Base-by-base conservation (phyloP, 768 basidiomycete genomes). In the Crucibulum laeve region DNA sequence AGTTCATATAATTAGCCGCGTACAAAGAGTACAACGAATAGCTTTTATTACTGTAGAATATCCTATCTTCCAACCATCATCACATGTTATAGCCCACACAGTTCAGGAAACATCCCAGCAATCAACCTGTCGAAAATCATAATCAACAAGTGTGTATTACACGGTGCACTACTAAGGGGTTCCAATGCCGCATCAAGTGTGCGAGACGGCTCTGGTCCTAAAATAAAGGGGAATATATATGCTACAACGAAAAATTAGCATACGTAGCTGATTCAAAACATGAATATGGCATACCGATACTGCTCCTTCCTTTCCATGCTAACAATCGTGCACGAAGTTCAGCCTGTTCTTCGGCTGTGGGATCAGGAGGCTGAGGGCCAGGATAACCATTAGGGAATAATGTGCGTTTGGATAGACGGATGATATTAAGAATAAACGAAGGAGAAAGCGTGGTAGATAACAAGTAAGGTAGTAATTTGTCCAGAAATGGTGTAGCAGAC, bases 371-470 rank as follows among this genome's bases (percentile, higher is more conserved):
- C 1, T 81, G 62, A 0, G 82, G 79, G 0, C 77, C 87, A 1
- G 91, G 92, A 63, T 90, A 91, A 11, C 95, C 94, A 48, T 82
- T 82, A 3, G 95, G 94, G 58, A 95, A 98, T 21, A 98, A 70
- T 5, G 84, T 75, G 6, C 73, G 73, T 53, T 88, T 90, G 11
- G 80, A 64, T 4, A 73, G 56, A 26, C 78, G 74, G 26, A 82
- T 67, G 21, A 76, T 59, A 24, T 67, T 68, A 15, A 84, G 69
- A 19, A 89, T 59, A 39, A 76, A 73, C 4, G 67, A 47, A 4
- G 78, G 67, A 1, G 79, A 68, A 43, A 86, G 64, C 15, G 73
- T 62, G 0, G 68, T 69, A 48, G 73, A 70, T 38, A 96, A 64
- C 38, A 89, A 54, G 55, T 87, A 77, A 0, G 82, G 83, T 21